phyloP scores from a whole-genome alignment of 2,329 filamentous ascomycete species.

The Fusarium miscanthi region DNA sequence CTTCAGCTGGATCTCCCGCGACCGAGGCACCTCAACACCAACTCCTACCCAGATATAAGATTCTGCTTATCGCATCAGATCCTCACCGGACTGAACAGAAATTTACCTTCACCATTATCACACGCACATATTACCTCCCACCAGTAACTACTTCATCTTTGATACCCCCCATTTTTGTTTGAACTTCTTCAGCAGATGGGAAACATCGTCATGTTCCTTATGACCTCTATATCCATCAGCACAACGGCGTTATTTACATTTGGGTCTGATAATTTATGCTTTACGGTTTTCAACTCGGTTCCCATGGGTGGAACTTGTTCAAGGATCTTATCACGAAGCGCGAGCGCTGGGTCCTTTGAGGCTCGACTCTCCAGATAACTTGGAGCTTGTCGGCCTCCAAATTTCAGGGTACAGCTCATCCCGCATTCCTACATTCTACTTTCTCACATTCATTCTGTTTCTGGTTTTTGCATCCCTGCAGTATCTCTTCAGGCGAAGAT shows the following conservation, averaged over 20 bases:
- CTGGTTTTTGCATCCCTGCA: constrained; percentile 15
- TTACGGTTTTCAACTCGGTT: constrained; percentile 37
- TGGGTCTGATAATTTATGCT: constrained; percentile 41
- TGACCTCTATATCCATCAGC: constrained; percentile 47
- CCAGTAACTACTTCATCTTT: constrained; percentile 51
- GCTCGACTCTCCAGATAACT: not conserved
- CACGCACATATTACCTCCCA: constrained; percentile 46
- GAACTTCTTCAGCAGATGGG: constrained; percentile 43
- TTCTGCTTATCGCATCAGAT: not conserved
- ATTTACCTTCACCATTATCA: constrained; percentile 34
- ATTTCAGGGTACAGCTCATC: constrained; percentile 36
- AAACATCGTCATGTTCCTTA: constrained; percentile 46
- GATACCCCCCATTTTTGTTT: constrained; percentile 50
- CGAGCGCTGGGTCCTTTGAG: constrained; percentile 21
- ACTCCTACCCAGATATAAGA: constrained; percentile 43
- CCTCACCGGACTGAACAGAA: not conserved
- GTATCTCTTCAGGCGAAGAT: constrained; percentile 19
- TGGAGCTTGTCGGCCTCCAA: not conserved
- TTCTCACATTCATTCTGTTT: constrained; percentile 10
- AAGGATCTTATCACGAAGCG: constrained; percentile 27
- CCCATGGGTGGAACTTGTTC: constrained; percentile 11
- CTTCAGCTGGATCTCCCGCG: constrained; percentile 64
- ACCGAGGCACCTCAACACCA: constrained; percentile 52
- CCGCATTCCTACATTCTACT: not conserved
- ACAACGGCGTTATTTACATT: constrained; percentile 46